These are phyloP conservation scores for Cutaneotrichosporon curvatum DNA, from an alignment of 1,284 basidiomycete genomes.

Conservation along the genomic window DNA sequence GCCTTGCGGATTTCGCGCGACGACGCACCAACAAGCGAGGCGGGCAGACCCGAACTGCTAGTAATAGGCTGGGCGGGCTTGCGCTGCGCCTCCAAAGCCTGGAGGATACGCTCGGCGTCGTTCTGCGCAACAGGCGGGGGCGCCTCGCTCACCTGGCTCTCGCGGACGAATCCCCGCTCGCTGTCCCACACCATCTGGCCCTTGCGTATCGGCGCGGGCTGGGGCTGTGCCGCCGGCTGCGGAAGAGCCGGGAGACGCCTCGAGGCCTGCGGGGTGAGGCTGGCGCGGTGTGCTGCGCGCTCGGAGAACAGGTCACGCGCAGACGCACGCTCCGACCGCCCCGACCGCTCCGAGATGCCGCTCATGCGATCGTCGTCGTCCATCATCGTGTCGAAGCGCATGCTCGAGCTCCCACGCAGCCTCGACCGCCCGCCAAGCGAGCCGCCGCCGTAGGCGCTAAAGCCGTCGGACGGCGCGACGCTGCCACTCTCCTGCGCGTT, in stretches of 20 bases:
- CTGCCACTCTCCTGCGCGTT: conserved; percentile 23
- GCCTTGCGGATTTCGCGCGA: conserved; percentile 36
- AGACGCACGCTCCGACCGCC: conserved; percentile 1
- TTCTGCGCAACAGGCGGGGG: conserved; percentile 29
- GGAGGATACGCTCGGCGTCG: conserved; percentile 44
- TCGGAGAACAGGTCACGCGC: neutral
- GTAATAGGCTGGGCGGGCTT: conserved; percentile 20
- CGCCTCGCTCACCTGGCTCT: conserved; percentile 28
- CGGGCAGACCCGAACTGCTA: conserved; percentile 13
- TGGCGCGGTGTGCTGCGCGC: conserved; percentile 1
- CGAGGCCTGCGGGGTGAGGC: neutral
- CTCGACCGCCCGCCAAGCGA: no score
- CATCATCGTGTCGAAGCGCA: conserved; percentile 7
- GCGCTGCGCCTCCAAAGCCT: conserved; percentile 39
- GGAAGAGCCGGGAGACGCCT: conserved; percentile 3
- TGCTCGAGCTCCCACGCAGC: conserved; percentile 1
- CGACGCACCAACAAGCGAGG: conserved; percentile 32
- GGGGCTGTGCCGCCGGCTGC: neutral
- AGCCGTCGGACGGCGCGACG: conserved; percentile 19
- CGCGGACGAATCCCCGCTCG: conserved; percentile 39
- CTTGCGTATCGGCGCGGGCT: conserved; percentile 29
- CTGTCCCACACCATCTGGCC: conserved; percentile 41
- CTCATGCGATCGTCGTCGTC: conserved; percentile 29
- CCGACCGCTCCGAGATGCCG: conserved; percentile 2
- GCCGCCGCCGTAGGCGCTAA: conserved; percentile 18